Percentiles rank a stretch among this genome's conserved stretches.
Evolutionary conservation across 2,329 filamentous ascomycete genomes (phyloP).

Genomic region (Trichoderma semiorbis): DNA sequence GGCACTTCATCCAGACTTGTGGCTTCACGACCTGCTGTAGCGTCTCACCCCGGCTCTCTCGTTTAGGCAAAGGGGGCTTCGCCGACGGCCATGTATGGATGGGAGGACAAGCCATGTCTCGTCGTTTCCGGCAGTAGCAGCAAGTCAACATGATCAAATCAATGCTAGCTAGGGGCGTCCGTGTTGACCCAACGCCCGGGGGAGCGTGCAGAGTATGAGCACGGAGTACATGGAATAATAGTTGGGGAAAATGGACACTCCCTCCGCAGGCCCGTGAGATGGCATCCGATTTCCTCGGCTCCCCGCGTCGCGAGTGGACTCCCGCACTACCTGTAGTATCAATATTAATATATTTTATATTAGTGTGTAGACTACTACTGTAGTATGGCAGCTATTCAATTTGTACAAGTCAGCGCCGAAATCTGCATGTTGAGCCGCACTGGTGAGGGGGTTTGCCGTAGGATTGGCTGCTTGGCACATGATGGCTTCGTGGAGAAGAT

Average conservation of each 20-base stretch:
- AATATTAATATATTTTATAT: background rate
- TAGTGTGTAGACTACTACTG: background rate
- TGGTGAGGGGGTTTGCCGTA: background rate
- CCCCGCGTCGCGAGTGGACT: background rate
- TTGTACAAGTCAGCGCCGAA: background rate
- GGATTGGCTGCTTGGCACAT: background rate
- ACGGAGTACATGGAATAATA: background rate
- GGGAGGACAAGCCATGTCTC: background rate
- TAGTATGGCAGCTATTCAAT: background rate
- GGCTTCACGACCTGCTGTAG: background rate
- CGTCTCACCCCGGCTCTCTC: constrained; percentile 11
- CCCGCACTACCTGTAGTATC: background rate
- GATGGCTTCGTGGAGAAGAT: background rate
- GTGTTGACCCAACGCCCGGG: background rate
- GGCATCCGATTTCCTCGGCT: background rate
- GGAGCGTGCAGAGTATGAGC: background rate
- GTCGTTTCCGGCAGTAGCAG: background rate
- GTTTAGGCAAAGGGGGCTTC: background rate
- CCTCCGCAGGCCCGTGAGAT: background rate
- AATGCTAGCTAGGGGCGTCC: background rate
- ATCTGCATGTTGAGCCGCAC: constrained; percentile 1
- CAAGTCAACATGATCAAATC: background rate
- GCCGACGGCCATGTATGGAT: background rate
- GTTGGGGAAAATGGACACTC: background rate
- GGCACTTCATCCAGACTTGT: background rate